These are phyloP conservation scores for Fusarium sp. DNA, from an alignment of 2,329 filamentous ascomycete species.

Conservation along the genomic window DNA sequence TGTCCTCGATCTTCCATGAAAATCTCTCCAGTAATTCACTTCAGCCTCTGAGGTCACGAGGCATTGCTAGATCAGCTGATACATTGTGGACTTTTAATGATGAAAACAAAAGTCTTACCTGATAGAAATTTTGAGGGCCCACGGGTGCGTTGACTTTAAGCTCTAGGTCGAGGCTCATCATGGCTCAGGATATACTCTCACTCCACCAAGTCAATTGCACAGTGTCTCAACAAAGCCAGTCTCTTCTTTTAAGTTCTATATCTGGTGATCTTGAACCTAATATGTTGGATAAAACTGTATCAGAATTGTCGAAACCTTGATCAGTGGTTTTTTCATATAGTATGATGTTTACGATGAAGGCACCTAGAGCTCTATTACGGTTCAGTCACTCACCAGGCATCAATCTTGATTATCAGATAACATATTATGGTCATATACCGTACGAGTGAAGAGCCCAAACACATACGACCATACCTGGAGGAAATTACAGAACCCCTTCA, in stretches of 20 bases:
- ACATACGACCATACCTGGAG: not conserved
- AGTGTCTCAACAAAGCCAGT: not conserved
- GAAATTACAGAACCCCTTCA: not conserved
- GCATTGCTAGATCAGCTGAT: not conserved
- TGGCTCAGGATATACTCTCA: not conserved
- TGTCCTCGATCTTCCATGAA: not conserved
- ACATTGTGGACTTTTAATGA: not conserved
- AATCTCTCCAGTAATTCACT: not conserved
- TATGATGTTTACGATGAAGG: not conserved
- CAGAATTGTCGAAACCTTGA: not conserved
- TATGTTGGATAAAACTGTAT: no score
- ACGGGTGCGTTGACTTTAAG: not conserved
- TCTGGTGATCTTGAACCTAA: no score
- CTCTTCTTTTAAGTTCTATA: not conserved
- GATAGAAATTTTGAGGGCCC: not conserved
- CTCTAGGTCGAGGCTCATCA: not conserved
- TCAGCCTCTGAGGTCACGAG: no score
- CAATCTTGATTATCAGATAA: not conserved
- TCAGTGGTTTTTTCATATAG: no score
- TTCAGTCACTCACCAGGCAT: not conserved
- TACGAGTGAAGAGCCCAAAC: not conserved
- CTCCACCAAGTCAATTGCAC: not conserved
- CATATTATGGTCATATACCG: not conserved
- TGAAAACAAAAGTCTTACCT: not conserved
- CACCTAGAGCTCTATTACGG: not conserved